Evolutionary conservation across 2,329 filamentous ascomycete genomes (phyloP).

Genomic region (Colletotrichum australisinense): DNA sequence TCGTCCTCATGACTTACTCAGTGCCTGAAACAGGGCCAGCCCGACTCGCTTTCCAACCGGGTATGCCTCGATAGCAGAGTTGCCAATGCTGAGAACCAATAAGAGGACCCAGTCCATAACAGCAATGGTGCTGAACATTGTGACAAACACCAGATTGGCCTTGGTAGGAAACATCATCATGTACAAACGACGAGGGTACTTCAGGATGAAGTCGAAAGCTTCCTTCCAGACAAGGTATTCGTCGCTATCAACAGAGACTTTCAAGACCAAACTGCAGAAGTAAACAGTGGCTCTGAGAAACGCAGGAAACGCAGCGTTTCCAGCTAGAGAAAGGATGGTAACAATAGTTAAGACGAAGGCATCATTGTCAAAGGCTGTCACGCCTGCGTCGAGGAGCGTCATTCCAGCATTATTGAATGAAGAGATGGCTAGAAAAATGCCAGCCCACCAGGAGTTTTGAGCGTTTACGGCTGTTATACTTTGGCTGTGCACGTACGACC

Average conservation of each 20-base stretch:
- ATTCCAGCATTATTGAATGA: conserved; percentile 79
- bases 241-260: conserved; percentile 49
- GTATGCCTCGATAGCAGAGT: conserved; percentile 63
- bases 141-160: conserved; percentile 74
- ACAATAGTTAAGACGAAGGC: conserved; percentile 64
- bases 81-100: conserved; percentile 73
- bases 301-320: conserved; percentile 74
- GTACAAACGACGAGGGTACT: conserved; percentile 68
- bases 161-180: conserved; percentile 72
- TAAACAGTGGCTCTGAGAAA: conserved; percentile 72
- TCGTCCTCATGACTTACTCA: conserved; percentile 51
- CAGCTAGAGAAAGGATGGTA: conserved; percentile 70
- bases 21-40: conserved; percentile 73
- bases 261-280: conserved; percentile 56
- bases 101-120: conserved; percentile 74
- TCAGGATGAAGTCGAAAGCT: conserved; percentile 65
- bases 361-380: conserved; percentile 67
- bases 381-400: conserved; percentile 74
- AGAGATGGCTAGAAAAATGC: conserved; percentile 74
- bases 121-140: conserved; percentile 70
- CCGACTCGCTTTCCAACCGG: conserved; percentile 66
- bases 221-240: conserved; percentile 56
- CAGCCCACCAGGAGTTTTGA: conserved; percentile 75
- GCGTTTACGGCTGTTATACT: conserved; percentile 63
- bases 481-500: conserved; percentile 64